These are phyloP conservation scores for Microbotryomycetes sp. DNA, from an alignment of 1,284 basidiomycete genomes.

Conservation along the genomic window DNA sequence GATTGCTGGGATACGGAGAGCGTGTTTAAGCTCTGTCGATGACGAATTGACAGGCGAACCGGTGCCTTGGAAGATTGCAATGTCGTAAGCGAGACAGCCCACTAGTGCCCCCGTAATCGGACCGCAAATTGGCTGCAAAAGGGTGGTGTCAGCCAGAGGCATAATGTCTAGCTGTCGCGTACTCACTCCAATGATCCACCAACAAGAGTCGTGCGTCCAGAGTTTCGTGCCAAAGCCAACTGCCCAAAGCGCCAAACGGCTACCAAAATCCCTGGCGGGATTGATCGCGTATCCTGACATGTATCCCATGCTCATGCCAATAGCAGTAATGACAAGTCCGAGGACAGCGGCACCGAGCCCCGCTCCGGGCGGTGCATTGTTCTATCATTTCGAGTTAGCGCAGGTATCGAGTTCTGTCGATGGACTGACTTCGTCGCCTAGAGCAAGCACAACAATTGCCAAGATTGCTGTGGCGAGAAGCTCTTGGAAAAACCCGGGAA, in stretches of 20 bases:
- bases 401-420: neutral
- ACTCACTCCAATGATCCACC: constrained; percentile 31
- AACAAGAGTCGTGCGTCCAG: constrained; percentile 31
- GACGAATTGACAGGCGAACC: constrained; percentile 26
- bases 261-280: constrained; percentile 38
- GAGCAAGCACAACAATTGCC: constrained; percentile 22
- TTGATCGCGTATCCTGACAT: constrained; percentile 34
- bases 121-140: constrained; percentile 21
- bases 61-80: constrained; percentile 28
- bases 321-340: constrained; percentile 30
- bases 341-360: constrained; percentile 35
- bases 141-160: neutral
- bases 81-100: constrained; percentile 30
- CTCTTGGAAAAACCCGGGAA: constrained; percentile 26
- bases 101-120: constrained; percentile 18
- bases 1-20: constrained; percentile 4
- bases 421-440: constrained; percentile 24
- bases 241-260: constrained; percentile 33
- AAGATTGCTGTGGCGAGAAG: constrained; percentile 30
- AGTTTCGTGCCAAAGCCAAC: constrained; percentile 33
- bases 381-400: too few species aligned
- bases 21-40: constrained; percentile 2
- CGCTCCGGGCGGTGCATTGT: constrained; percentile 29
- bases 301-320: constrained; percentile 28
- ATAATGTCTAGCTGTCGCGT: neutral